Evolutionary conservation across 2,329 filamentous ascomycete genomes (phyloP).

Genomic region (Aureobasidium melanogenum): DNA sequence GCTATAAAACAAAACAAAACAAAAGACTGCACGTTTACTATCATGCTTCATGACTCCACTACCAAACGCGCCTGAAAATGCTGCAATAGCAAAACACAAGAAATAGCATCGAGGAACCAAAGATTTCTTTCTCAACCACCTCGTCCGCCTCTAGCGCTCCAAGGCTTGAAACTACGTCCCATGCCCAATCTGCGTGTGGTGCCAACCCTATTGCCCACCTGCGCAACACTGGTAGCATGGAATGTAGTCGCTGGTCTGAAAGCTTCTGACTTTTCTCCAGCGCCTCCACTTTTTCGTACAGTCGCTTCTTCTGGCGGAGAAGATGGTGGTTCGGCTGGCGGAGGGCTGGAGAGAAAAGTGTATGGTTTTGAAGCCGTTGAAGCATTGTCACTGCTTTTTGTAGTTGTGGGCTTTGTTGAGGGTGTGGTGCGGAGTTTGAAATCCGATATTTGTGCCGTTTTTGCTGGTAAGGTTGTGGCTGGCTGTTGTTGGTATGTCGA

Average conservation of each 20-base stretch:
- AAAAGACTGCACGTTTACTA: too few species aligned
- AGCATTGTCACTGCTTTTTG: slow-evolving; percentile 10
- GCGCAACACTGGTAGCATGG: slow-evolving; percentile 35
- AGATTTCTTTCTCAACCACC: neutral
- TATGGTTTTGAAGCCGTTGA: slow-evolving; percentile 35
- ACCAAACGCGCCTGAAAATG: too few species aligned
- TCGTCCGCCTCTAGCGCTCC: slow-evolving; percentile 28
- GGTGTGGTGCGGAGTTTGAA: slow-evolving; percentile 26
- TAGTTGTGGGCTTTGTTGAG: slow-evolving; percentile 22
- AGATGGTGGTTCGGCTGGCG: slow-evolving; percentile 21
- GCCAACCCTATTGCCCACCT: slow-evolving; percentile 20
- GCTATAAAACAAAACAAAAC: too few species aligned
- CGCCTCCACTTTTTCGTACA: neutral
- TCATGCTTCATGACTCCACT: too few species aligned
- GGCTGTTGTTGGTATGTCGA: slow-evolving; percentile 10
- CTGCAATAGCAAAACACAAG: too few species aligned
- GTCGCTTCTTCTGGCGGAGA: slow-evolving; percentile 15
- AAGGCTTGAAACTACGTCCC: slow-evolving; percentile 42
- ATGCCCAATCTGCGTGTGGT: slow-evolving; percentile 38
- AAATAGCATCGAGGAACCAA: too few species aligned
- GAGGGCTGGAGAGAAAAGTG: slow-evolving; percentile 36
- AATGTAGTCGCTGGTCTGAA: slow-evolving; percentile 33
- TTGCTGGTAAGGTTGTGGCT: neutral
- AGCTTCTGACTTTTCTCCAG: slow-evolving; percentile 11
- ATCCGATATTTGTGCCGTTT: neutral